Percentiles rank a stretch among this genome's conserved stretches.
phyloP scores from a whole-genome alignment of 164 flowering plant genomes.

The Berberis thunbergii region DNA sequence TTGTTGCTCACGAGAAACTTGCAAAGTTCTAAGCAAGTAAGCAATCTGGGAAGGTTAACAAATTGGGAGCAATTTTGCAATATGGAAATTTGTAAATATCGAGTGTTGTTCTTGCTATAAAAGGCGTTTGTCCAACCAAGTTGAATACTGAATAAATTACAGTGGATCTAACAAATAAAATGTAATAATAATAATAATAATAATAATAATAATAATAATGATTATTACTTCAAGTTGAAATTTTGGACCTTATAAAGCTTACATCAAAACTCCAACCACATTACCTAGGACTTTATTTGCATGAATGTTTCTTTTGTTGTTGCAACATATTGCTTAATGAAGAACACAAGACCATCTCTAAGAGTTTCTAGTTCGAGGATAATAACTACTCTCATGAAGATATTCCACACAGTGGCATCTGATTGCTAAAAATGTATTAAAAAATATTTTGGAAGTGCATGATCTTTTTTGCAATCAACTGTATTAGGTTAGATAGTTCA shows the following conservation, averaged over 20 bases:
- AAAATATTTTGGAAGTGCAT: constrained; percentile 88
- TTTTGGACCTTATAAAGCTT: constrained; percentile 7
- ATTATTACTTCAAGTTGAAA: too few species aligned
- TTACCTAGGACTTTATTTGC: constrained; percentile 72
- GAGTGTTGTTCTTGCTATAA: too few species aligned
- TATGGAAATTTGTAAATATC: too few species aligned
- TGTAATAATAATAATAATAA: too few species aligned
- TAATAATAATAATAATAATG: too few species aligned
- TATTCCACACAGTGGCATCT: constrained; percentile 62
- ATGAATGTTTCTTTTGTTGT: constrained; percentile 11
- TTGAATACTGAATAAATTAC: too few species aligned
- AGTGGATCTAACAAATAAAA: too few species aligned
- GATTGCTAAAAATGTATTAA: constrained; percentile 60
- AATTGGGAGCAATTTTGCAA: too few species aligned
- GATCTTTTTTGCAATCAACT: constrained; percentile 53
- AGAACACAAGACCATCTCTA: constrained; percentile 53
- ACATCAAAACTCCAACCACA: constrained; percentile 54
- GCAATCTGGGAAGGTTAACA: too few species aligned
- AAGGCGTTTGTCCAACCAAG: too few species aligned
- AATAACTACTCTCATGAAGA: constrained; percentile 68
- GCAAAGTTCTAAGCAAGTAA: too few species aligned
- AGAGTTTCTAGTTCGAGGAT: constrained; percentile 66
- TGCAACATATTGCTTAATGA: constrained; percentile 50
- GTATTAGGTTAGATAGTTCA: constrained; percentile 39
- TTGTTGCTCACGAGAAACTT: too few species aligned